Base-by-base conservation (phyloP, 1,284 basidiomycete genomes). In the Ustilago hordei region DNA sequence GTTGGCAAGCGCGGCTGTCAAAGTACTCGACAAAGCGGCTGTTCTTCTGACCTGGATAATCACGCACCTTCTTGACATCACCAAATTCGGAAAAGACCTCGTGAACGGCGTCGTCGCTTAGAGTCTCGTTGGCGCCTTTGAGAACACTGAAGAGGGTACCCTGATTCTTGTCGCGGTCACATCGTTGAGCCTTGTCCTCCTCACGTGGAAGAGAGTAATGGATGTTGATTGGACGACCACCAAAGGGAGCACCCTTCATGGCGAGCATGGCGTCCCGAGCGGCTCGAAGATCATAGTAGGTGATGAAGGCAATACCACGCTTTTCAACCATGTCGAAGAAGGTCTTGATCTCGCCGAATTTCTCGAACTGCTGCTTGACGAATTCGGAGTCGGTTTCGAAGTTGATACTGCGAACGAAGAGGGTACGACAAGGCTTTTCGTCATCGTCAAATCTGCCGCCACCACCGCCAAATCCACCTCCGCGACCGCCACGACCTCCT, bases 281-380 rank as follows among this genome's bases (percentile, higher is more conserved):
- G 50, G 94, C 93, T 69, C 96, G 91, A 19, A 96, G 87, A 86
- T 98, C 96, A 86, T 89, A 98, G 86, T 93, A 99, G 60, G 95
- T 98, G 61, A 98, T 92, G 87, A 99, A 99, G 6, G 96, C 93
- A 92, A 99, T 95, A 19, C 96, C 96, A 69, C 96, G 91, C 38
- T 93, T 95, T 56, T 91, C 90, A 73, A 98, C 93, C 36, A 98
- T 88, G 87, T 99, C 96, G 86, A 97, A 98, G 87, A 95, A 98
- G 2, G 93, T 95, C 87, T 95, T 95, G 88, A 98, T 93, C 85
- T 95, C 94, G 68, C 96, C 96, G 86, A 93, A 93, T 69, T 92
- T 91, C 87, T 94, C 93, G 87, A 98, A 99, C 60, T 91, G 90
- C 41, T 89, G 89, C 74, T 95, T 96, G 87, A 70, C 86, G 53